Base-by-base conservation (phyloP, 805 yeast genomes). In the Cyberlindnera bimundalis region DNA sequence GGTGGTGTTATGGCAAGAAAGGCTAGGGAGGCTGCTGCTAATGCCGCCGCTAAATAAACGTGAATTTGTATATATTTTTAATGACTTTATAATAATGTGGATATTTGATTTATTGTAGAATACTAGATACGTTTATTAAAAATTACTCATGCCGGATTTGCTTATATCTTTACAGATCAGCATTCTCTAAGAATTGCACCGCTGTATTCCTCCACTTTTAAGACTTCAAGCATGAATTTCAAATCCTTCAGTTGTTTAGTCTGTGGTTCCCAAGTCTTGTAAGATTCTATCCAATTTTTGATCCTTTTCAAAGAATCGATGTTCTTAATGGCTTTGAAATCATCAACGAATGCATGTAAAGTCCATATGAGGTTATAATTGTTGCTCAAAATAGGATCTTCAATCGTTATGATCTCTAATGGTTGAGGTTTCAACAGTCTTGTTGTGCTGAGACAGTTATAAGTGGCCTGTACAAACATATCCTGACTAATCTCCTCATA, bases 361-460 rank as follows among this genome's bases (percentile, higher is more conserved):
- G 64, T 64, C 74, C 74, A 68, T 2, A 68, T 67, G 32, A 68
- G 43, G 39, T 68, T 67, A 40, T 64, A 68, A 37, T 61, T 66
- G 37, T 65, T 65, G 13, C 55, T 58, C 46, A 43, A 25, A 46
- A 52, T 48, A 1, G 48, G 42, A 14, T 52, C 53, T 4, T 41
- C 31, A 5, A 51, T 31, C 14, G 25, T 14, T 2, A 33, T 18
- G 8, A 31, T 3, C 18, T 29, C 21, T 13, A 44, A 4, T 2
- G 27, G 38, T 20, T 29, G 33, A 1, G 21, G 29, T 16, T 39
- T 12, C 6, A 45, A 16, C 14, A 41, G 29, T 11, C 35, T 21
- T 46, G 48, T 45, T 11, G 62, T 42, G 6, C 26, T 33, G 15
- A 54, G 24, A 46, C 64, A 53, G 55, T 58, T 39, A 48, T 58